Evolutionary conservation across 179 eudicot genomes (phyloP).

Genomic region (Silene vulgaris): DNA sequence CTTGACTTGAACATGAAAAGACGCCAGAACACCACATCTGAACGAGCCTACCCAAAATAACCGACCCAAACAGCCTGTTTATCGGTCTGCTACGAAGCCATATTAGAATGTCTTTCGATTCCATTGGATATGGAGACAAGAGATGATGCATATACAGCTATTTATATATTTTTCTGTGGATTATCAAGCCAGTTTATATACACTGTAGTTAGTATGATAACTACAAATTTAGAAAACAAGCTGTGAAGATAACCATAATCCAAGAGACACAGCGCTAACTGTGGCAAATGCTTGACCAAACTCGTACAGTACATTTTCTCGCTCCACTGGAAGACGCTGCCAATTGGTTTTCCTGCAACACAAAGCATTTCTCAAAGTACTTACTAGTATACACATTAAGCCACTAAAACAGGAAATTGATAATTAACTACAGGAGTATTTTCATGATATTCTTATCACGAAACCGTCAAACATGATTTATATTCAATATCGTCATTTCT

Average conservation of each 20-base stretch:
- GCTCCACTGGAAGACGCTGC: slow-evolving; percentile 49
- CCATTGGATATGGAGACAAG: neutral
- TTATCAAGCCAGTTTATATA: slow-evolving; percentile 26
- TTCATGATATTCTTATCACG: no score
- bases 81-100: no score
- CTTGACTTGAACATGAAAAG: no score
- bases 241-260: slow-evolving; percentile 68
- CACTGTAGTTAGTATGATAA: slow-evolving; percentile 15
- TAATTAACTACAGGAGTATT: no score
- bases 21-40: no score
- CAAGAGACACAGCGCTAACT: slow-evolving; percentile 61
- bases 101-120: neutral
- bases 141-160: slow-evolving; percentile 9
- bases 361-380: neutral
- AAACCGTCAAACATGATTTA: no score
- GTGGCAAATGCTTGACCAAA: slow-evolving; percentile 80
- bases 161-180: slow-evolving; percentile 18
- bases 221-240: slow-evolving; percentile 38
- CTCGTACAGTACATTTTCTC: slow-evolving; percentile 49
- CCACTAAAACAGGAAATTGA: no score
- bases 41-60: no score
- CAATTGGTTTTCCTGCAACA: slow-evolving; percentile 68
- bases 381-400: no score
- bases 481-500: no score
- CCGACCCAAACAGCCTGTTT: no score